A percentile compares a stretch with the other conserved stretches of the same genome.
These are phyloP conservation scores for Phytopythium oedochilum DNA, from an alignment of 352 stramenopile species.

Conservation along the genomic window DNA sequence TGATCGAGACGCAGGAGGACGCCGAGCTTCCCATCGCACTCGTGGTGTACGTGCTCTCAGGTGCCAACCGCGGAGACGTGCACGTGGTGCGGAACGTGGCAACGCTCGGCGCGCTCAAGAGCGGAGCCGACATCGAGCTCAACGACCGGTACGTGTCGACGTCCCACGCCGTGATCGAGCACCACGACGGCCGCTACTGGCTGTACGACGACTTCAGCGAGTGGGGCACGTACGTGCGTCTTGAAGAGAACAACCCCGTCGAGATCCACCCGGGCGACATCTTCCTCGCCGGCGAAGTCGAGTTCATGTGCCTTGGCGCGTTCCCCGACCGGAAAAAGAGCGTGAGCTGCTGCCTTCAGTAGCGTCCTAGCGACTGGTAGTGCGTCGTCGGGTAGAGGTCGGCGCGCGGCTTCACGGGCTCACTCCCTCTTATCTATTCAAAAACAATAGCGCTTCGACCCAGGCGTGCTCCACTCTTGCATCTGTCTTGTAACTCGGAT, in stretches of 20 bases:
- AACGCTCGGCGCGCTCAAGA: slow-evolving; percentile 45
- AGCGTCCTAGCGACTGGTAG: not conserved
- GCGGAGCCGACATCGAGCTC: slow-evolving; percentile 59
- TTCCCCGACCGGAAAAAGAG: slow-evolving; percentile 58
- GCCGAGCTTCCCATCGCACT: slow-evolving; percentile 42
- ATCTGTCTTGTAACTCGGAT: no score
- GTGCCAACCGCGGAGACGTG: slow-evolving; percentile 69
- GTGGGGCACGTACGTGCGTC: slow-evolving; percentile 69
- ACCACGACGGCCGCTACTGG: slow-evolving; percentile 68
- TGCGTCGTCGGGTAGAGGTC: not conserved
- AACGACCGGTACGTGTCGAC: slow-evolving; percentile 61
- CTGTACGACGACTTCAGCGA: slow-evolving; percentile 65
- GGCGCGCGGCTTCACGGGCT: no score
- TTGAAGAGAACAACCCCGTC: slow-evolving; percentile 64
- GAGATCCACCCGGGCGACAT: slow-evolving; percentile 63
- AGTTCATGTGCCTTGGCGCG: slow-evolving; percentile 68
- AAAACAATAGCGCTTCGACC: slow-evolving; percentile 5
- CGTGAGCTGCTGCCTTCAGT: slow-evolving; percentile 42
- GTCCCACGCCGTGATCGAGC: slow-evolving; percentile 62
- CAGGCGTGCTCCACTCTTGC: slow-evolving; percentile 1
- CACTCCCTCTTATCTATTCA: no score
- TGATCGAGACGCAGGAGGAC: slow-evolving; percentile 52
- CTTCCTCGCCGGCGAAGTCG: slow-evolving; percentile 64
- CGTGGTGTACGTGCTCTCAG: slow-evolving; percentile 77
- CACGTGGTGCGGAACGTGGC: slow-evolving; percentile 68